phyloP scores from a whole-genome alignment of 1,284 basidiomycete genomes.

The Boletellus deceptivus region DNA sequence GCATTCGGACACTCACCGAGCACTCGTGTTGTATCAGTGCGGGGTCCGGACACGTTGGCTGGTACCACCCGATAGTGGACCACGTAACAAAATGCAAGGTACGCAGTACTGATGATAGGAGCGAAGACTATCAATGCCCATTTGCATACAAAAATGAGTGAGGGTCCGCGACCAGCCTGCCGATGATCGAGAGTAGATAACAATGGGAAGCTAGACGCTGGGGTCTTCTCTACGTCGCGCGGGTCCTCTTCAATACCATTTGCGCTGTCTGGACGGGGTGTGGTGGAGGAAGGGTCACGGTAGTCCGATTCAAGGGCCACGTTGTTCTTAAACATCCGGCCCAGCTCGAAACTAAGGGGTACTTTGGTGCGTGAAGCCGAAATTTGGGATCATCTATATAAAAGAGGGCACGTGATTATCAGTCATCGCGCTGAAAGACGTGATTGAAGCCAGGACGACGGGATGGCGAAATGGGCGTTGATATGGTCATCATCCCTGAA shows the following conservation, averaged over 20 bases:
- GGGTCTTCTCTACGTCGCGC: not conserved
- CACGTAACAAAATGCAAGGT: slow-evolving; percentile 13
- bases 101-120: slow-evolving; percentile 3
- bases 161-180: not conserved
- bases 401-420: not conserved
- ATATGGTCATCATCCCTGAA: too few relatives aligned
- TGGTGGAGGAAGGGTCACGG: not conserved
- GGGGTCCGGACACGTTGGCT: not conserved
- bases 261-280: too few relatives aligned
- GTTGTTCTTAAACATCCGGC: not conserved
- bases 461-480: too few relatives aligned
- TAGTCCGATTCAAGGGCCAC: not conserved
- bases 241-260: too few relatives aligned
- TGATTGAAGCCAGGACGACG: too few relatives aligned
- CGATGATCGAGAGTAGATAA: not conserved
- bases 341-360: not conserved
- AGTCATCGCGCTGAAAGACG: too few relatives aligned
- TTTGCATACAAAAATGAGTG: not conserved
- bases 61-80: slow-evolving; percentile 15
- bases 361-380: too few relatives aligned
- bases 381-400: too few relatives aligned
- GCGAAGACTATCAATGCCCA: slow-evolving; percentile 1
- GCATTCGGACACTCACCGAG: not conserved
- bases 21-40: not conserved
- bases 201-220: not conserved